Evolutionary conservation across 73 alveolate genomes (phyloP).

Genomic region (Uronychia setigera): DNA sequence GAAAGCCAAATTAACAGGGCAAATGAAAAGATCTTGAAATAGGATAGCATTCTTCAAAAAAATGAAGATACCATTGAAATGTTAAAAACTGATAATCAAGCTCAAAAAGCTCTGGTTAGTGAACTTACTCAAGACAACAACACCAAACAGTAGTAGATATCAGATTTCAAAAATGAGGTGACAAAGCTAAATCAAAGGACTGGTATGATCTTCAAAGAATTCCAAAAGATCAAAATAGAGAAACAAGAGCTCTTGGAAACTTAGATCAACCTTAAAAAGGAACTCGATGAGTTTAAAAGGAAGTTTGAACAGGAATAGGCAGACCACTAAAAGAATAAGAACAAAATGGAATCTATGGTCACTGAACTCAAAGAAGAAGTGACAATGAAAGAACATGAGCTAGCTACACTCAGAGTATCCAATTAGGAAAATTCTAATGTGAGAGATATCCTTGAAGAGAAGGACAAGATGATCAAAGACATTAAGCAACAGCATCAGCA

Average conservation of each 20-base stretch:
- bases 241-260: not conserved
- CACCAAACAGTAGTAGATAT: too few relatives aligned
- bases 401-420: not conserved
- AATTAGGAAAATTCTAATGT: not conserved
- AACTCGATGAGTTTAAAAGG: not conserved
- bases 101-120: too few relatives aligned
- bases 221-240: conserved; percentile 15
- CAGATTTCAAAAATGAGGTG: too few relatives aligned
- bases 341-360: not conserved
- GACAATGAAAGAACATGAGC: conserved; percentile 4
- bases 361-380: not conserved
- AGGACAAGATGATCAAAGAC: not conserved
- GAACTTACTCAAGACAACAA: too few relatives aligned
- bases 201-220: conserved; percentile 7
- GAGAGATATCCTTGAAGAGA: not conserved
- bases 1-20: too few relatives aligned
- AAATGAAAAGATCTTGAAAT: too few relatives aligned
- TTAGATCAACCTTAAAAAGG: not conserved
- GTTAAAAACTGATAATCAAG: too few relatives aligned
- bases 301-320: not conserved
- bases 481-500: not conserved
- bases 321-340: not conserved
- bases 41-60: too few relatives aligned
- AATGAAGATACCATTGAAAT: too few relatives aligned
- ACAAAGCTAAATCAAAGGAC: too few relatives aligned